Evolutionary conservation across 1,284 basidiomycete genomes (phyloP), one percentile per base, ranked within the genome.

Genomic region (Entoloma clypeatum): DNA sequence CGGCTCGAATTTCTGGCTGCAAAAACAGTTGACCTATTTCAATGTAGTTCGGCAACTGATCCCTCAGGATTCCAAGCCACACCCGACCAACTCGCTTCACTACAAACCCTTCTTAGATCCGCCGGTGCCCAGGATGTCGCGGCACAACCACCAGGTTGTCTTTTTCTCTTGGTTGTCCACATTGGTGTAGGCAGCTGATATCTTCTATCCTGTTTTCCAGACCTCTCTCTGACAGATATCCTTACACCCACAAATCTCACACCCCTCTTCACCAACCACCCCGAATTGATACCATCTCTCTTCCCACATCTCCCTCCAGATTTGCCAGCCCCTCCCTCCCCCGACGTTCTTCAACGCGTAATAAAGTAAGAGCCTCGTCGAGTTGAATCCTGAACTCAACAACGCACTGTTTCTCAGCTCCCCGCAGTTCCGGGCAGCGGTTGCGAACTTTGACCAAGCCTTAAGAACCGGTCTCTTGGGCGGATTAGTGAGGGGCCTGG

Each of bases 291-390:
- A 34, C 63, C 74, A 6, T 60, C 83, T 2, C 68, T 90, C 43
- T 87, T 87, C 59, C 86, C 86, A 6, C 77, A 87, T 52, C 74
- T 90, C 21, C 86, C 87, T 2, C 68, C 81, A 7, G 85, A 87
- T 62, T 68, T 87, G 5, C 82, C 82, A 1, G 60, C 69, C 16
- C 75, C 74, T 9, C 81, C 81, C 6, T 80, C 79, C 2, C 66
- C 75, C 2, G 84, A 87, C 43, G 75, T 65, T 7, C 63, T 91
- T 3, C 71, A 66, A 40, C 60, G 63, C 23, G 63, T 69, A 31
- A 64, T 71, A 40, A 63, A 63, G 69, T 69, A 48, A 23, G 64
- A 52, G 29, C 31, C 25, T 38, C 39, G 13, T 4, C 10, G 19
- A 28, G 31, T 36, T 36, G 29, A 34, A 17, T 17, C 39, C 36